Evolutionary conservation across 2,329 filamentous ascomycete species (phyloP), one percentile per base, ranked within the genome.

Genomic region (Sporothrix dimorphospora): DNA sequence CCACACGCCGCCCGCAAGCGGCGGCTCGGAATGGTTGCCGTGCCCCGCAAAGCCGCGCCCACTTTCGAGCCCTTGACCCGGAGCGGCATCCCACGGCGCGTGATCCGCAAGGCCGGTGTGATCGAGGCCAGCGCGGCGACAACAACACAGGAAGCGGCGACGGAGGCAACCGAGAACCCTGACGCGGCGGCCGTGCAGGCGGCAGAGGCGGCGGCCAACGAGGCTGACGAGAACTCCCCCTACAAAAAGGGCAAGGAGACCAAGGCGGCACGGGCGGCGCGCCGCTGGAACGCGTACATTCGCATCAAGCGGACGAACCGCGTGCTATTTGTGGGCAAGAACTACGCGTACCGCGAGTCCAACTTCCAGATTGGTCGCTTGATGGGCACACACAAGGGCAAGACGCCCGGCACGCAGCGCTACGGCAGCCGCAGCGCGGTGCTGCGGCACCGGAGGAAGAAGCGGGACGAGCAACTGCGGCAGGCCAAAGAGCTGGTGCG

Each of bases 1-100:
- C 83, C 82, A 34, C 91, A 95, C 79, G 91, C 91, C 4, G 89
- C 92, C 74, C 89, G 93, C 71, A 88, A 90, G 78, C 88, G 96
- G 76, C 88, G 89, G 69, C 86, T 99, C 73, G 92, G 92, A 77
- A 91, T 97, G 87, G 84, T 90, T 5, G 88, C 85, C 24, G 79
- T 83, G 40, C 80, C 84, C 57, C 81, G 81, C 66, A 79, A 81
- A 55, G 76, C 79, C 2, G 78, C 77, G 1, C 77, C 79, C 4
- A 71, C 75, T 0, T 51, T 75, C 14, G 75, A 81, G 57, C 81
- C 79, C 55, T 70, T 87, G 30, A 76, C 78, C 76, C 9, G 76
- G 19, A 81, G 79, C 72, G 81, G 80, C 53, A 79, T 82, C 14
- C 80, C 80, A 4, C 74, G 76, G 14, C 74, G 76, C 12, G 77